These are phyloP conservation scores for Diaporthe vexans DNA, from an alignment of 2,329 filamentous ascomycete species.

Conservation along the genomic window DNA sequence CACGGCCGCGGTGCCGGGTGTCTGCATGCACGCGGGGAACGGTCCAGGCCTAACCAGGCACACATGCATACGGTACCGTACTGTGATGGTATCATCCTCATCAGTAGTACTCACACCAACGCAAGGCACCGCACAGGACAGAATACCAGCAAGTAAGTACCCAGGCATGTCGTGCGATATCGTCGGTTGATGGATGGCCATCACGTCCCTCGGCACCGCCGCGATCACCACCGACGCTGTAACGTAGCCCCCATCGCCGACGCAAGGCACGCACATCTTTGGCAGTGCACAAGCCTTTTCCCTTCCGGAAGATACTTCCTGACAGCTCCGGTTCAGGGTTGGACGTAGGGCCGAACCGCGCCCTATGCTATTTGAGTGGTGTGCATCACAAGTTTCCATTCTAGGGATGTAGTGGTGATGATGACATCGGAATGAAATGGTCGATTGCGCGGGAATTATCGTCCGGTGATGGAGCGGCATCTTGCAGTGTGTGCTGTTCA, in stretches of 20 bases:
- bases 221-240: conserved; percentile 12
- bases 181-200: too few relatives aligned
- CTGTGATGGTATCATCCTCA: too few relatives aligned
- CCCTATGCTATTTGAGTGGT: too few relatives aligned
- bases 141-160: too few relatives aligned
- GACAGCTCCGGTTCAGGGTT: not conserved
- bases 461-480: not conserved
- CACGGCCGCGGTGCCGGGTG: conserved; percentile 20
- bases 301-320: not conserved
- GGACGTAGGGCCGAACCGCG: conserved; percentile 12
- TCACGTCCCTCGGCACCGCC: not conserved
- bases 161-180: too few relatives aligned
- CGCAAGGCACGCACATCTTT: not conserved
- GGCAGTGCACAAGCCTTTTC: not conserved
- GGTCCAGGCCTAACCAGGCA: too few relatives aligned
- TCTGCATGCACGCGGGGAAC: too few relatives aligned
- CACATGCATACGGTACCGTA: too few relatives aligned
- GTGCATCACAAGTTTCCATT: too few relatives aligned
- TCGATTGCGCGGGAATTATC: not conserved
- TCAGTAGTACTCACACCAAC: not conserved
- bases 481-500: not conserved
- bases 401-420: not conserved
- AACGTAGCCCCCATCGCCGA: not conserved
- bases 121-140: not conserved
- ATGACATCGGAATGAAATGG: not conserved